Base-by-base conservation (phyloP, 1,284 basidiomycete species). In the Moesziomyces sp. region DNA sequence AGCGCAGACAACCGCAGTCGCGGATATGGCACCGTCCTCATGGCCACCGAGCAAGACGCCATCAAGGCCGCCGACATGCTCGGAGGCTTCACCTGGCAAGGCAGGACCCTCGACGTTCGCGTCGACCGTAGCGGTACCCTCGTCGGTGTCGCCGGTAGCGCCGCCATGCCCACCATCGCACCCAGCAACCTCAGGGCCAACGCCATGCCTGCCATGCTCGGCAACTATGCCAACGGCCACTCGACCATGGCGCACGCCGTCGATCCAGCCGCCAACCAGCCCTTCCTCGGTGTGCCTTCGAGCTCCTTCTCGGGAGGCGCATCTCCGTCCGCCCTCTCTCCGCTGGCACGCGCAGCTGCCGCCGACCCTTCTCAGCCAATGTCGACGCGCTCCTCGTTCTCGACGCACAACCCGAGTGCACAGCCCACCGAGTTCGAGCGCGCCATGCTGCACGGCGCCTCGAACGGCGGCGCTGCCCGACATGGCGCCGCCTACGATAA, bases 61-160 rank as follows among this genome's bases (percentile, higher is more conserved):
- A 54, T 71, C 35, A 80, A 79, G 35, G 85, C 85, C 14, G 82
- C 85, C 45, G 80, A 85, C 33, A 81, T 80, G 61, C 85, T 85
- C 40, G 77, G 84, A 52, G 85, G 85, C 52, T 85, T 82, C 66
- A 81, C 76, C 6, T 85, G 83, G 81, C 81, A 83, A 56, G 81
- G 82, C 8, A 70, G 80, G 46, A 76, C 74, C 18, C 77, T 84
- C 23, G 80, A 82, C 28, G 80, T 83, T 11, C 68, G 65, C 24
- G 76, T 79, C 21, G 79, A 81, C 50, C 69, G 78, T n/a, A 74
- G 66, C 44, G 79, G 78, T 2, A 59, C 67, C n/a, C 57, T 80
- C 3, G 59, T 79, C 3, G 74, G 66, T 16, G 64, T 69, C 6
- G 73, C 63, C 19, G 64, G 66, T 6, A 67, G 65, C 40, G 67